A percentile compares a stretch with the other conserved stretches of the same genome.
phyloP scores from a whole-genome alignment of 169 alveolate genomes.

The Plasmodium gaboni region DNA sequence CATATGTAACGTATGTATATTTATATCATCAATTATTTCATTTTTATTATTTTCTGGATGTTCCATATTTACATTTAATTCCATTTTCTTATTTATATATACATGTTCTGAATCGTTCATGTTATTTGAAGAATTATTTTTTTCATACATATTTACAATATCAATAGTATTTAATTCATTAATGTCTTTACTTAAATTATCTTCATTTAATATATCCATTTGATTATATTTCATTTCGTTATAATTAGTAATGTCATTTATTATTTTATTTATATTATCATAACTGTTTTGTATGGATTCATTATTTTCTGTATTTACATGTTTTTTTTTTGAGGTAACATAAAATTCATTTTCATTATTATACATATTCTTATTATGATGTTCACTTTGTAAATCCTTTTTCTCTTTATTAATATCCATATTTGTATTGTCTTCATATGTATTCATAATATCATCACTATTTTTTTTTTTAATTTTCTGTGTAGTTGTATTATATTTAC shows the following conservation, averaged over 20 bases:
- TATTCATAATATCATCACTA: neutral
- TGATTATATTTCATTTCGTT: neutral
- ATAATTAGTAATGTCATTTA: neutral
- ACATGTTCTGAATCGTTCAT: constrained; percentile 1
- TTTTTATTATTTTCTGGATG: neutral
- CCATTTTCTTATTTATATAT: neutral
- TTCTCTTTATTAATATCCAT: neutral
- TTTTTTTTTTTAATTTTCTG: constrained; percentile 4
- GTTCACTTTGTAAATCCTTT: neutral
- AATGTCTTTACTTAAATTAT: constrained; percentile 22
- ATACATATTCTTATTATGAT: too few relatives aligned
- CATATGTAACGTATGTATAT: neutral
- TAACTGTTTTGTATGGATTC: neutral
- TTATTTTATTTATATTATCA: neutral
- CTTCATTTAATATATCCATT: neutral
- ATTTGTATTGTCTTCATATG: neutral
- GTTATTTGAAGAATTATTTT: neutral
- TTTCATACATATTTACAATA: constrained; percentile 61
- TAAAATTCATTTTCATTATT: constrained; percentile 3
- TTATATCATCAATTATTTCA: neutral
- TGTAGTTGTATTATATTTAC: neutral
- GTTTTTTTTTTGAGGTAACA: neutral
- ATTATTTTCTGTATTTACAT: neutral
- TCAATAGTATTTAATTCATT: constrained; percentile 40
- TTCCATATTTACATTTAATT: neutral